Evolutionary conservation across 2,329 filamentous ascomycete species (phyloP), one percentile per base, ranked within the genome.

Genomic region (Neocatenulostroma microsporum): DNA sequence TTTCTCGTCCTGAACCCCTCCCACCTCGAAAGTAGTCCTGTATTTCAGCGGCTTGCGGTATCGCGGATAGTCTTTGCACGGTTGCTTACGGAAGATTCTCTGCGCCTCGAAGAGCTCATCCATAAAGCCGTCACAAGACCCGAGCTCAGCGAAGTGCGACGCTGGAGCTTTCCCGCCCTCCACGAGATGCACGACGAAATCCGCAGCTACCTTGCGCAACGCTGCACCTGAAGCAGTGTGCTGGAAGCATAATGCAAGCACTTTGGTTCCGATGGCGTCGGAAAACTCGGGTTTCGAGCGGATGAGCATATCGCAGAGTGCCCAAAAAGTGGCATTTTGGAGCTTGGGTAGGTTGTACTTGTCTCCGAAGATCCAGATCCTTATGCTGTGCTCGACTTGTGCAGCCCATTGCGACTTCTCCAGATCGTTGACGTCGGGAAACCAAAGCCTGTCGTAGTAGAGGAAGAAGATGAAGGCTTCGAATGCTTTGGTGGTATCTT

Each of bases 291-390:
- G n/a, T n/a, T n/a, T n/a, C n/a, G n/a, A n/a, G n/a, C n/a, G n/a
- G n/a, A n/a, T n/a, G 18, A 41, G 19, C 4, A 41, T 14, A 5
- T 20, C 13, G 24, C 26, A 17, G 5, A 39, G 26, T 1, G 28
- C 17, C 5, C 14, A 11, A 13, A 45, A 39, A 8, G 26, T 28
- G 8, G 37, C 27, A 30, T 39, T 45, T 18, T 45, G 39, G 6
- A 41, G 30, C 9, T 18, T 13, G 2, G 32, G 23, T 15, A 39
- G 26, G 13, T 13, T 21, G 17, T 34, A 39, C 17, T 10, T 35
- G 13, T 45, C 39, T 7, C 27, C 36, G 25, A 45, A 40, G 28
- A 45, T 27, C 32, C 39, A 42, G 12, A 39, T 21, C 11, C 37
- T 39, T 5, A 45, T 19, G n/a, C 14, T n/a, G 5, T 21, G 7